Evolutionary conservation across 78 protist species (phyloP).

Genomic region (Abeoforma whisleri): DNA sequence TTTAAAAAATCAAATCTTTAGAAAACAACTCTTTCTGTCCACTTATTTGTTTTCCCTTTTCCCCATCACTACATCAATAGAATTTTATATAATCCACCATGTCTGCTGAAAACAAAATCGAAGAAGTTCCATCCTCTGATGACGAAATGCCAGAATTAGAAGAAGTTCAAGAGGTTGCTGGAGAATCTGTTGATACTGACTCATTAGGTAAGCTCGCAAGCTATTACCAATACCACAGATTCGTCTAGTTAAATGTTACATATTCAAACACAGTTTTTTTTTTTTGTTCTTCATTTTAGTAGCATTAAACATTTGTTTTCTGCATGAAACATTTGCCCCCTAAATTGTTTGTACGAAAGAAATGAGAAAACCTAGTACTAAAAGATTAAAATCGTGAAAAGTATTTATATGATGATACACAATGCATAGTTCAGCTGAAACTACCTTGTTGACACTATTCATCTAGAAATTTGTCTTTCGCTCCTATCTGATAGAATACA

Average conservation of each 20-base stretch:
- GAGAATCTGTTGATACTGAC: neutral
- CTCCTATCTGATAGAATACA: no score
- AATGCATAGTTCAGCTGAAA: no score
- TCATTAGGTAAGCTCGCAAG: neutral
- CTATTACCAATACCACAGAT: neutral
- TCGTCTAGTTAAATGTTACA: neutral
- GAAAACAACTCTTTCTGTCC: neutral
- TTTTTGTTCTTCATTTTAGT: neutral
- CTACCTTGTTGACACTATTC: no score
- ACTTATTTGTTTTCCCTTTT: neutral
- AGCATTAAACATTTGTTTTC: no score
- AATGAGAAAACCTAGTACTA: no score
- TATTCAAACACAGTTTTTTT: neutral
- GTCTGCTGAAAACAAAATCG: conserved; percentile 21
- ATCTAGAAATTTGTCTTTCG: no score
- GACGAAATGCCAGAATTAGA: conserved; percentile 38
- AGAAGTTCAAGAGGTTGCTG: neutral
- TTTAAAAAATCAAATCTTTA: no score
- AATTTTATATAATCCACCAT: neutral
- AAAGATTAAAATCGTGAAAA: no score
- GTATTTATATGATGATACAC: no score
- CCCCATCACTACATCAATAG: neutral
- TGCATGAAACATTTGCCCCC: no score
- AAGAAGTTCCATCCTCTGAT: conserved; percentile 19
- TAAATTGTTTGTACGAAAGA: no score